phyloP scores from a whole-genome alignment of 73 alveolate genomes.

The Paramecium tetraurelia region DNA sequence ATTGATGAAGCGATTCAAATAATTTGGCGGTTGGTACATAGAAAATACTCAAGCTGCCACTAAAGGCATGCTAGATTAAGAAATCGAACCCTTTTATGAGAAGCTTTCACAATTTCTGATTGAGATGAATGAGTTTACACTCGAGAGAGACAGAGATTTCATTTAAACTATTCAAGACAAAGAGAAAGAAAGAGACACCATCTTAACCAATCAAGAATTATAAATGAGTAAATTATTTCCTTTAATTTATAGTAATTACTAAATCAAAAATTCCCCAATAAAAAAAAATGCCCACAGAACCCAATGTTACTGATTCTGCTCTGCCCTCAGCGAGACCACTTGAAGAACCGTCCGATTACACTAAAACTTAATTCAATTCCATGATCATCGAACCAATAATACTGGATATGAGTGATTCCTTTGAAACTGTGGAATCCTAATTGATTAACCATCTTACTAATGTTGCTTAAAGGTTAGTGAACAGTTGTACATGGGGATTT shows the following conservation, averaged over 20 bases:
- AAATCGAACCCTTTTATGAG: slow-evolving; percentile 5
- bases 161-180: background rate
- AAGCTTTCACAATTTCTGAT: background rate
- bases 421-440: background rate
- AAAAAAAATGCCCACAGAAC: background rate
- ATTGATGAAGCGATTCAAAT: background rate
- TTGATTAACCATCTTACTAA: background rate
- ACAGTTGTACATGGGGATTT: slow-evolving; percentile 36
- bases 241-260: background rate
- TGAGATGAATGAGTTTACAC: background rate
- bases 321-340: background rate
- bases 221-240: background rate
- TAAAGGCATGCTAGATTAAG: background rate
- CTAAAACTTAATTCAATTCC: background rate
- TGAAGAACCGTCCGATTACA: slow-evolving; percentile 7
- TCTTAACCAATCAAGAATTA: background rate
- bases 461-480: background rate
- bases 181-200: slow-evolving; percentile 5
- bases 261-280: background rate
- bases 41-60: background rate
- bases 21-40: slow-evolving; percentile 30
- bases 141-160: slow-evolving; percentile 37
- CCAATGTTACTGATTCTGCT: slow-evolving; percentile 29
- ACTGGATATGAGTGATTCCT: background rate
- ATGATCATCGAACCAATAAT: background rate